A percentile compares a stretch with the other conserved stretches of the same genome.
These are phyloP conservation scores for Beauveria australis DNA, from an alignment of 2,329 filamentous ascomycete species.

Conservation along the genomic window DNA sequence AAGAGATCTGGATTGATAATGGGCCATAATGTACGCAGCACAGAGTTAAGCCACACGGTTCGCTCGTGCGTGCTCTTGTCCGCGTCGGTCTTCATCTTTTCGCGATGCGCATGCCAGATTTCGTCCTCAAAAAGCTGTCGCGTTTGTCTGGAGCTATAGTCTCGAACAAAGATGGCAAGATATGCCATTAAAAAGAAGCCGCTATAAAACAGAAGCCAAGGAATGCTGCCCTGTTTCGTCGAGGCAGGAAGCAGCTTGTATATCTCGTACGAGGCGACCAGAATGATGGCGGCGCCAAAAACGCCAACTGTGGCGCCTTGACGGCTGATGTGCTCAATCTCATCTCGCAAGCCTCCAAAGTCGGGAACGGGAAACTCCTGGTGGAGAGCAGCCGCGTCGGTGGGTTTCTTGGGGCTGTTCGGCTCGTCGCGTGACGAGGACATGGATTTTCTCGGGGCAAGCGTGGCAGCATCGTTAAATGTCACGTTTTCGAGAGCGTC, in stretches of 20 bases:
- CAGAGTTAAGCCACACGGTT: slow-evolving; percentile 64
- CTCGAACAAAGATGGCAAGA: slow-evolving; percentile 37
- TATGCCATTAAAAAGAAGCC: slow-evolving; percentile 1
- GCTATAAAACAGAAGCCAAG: slow-evolving; percentile 8
- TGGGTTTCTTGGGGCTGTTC: slow-evolving; percentile 15
- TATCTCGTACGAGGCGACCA: slow-evolving; percentile 19
- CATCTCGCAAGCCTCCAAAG: slow-evolving; percentile 32
- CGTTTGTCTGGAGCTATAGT: slow-evolving; percentile 55
- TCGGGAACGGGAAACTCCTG: slow-evolving; percentile 41
- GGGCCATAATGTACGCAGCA: slow-evolving; percentile 62
- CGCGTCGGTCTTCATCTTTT: slow-evolving; percentile 37
- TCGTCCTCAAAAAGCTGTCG: slow-evolving; percentile 58
- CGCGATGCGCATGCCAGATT: slow-evolving; percentile 56
- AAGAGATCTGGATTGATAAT: slow-evolving; percentile 71
- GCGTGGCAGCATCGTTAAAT: slow-evolving; percentile 17
- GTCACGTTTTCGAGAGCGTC: slow-evolving; percentile 42
- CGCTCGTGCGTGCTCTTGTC: slow-evolving; percentile 47
- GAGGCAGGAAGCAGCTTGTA: slow-evolving; percentile 16
- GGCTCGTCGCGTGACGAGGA: not conserved
- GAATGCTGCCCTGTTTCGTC: not conserved
- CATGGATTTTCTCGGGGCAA: slow-evolving; percentile 2
- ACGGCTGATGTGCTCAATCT: slow-evolving; percentile 24
- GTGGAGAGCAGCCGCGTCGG: slow-evolving; percentile 33
- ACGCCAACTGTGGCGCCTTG: slow-evolving; percentile 28
- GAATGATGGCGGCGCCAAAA: slow-evolving; percentile 26